A percentile compares a stretch with the other conserved stretches of the same genome.
These are phyloP conservation scores for Globomyces pollinis-pini DNA, from an alignment of 192 early-diverging fungal genomes.

Conservation along the genomic window DNA sequence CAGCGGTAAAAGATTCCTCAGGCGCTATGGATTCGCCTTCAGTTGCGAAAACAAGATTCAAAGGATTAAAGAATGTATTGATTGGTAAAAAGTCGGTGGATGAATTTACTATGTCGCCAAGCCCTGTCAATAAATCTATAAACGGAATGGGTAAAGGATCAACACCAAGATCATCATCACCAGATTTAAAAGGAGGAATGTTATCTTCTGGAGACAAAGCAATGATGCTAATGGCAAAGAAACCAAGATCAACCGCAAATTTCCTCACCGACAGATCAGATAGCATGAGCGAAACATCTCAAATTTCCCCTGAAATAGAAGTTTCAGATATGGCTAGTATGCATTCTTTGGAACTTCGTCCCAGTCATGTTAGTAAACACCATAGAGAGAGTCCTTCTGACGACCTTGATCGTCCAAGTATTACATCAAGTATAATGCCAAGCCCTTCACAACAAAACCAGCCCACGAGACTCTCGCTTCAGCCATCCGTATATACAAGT, in stretches of 20 bases:
- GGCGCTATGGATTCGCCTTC: constrained; percentile 3
- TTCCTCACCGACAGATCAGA: background rate
- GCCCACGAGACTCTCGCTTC: no score
- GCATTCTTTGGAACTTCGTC: no score
- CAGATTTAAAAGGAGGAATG: constrained; percentile 3
- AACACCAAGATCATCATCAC: background rate
- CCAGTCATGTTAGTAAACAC: no score
- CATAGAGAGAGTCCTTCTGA: no score
- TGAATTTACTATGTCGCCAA: no score
- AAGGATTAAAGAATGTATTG: constrained; percentile 1
- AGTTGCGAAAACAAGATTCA: background rate
- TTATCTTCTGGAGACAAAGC: background rate
- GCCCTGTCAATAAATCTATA: background rate
- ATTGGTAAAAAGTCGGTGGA: background rate
- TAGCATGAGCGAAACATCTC: no score
- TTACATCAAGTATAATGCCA: no score
- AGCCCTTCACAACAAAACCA: no score
- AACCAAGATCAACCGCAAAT: background rate
- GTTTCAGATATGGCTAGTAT: no score
- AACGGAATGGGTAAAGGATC: background rate
- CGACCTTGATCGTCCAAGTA: no score
- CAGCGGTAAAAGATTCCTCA: background rate
- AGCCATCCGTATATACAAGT: no score
- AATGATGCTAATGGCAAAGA: background rate
- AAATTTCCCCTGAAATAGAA: no score